These are phyloP conservation scores for Saccharomycopsis schoenii DNA, from an alignment of 805 yeast genomes.

Conservation along the genomic window DNA sequence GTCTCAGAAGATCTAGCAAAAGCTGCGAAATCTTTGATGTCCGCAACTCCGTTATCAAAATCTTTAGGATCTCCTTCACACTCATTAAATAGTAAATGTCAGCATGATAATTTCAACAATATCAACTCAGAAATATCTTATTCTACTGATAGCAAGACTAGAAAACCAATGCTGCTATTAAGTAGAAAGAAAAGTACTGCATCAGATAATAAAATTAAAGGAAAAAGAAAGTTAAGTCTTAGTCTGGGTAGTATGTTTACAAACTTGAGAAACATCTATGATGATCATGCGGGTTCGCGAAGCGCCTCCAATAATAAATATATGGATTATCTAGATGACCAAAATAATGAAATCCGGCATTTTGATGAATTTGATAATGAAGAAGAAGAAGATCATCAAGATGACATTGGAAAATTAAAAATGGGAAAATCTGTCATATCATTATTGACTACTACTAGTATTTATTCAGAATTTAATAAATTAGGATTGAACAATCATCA, in stretches of 20 bases:
- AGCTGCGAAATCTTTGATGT: constrained; percentile 11
- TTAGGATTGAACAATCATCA: constrained; percentile 9
- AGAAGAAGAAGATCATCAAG: constrained; percentile 20
- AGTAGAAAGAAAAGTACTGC: not conserved
- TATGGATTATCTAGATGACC: not conserved
- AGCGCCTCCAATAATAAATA: not conserved
- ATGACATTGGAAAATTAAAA: constrained; percentile 12
- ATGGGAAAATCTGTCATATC: constrained; percentile 46
- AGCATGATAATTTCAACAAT: not conserved
- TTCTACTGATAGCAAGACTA: not conserved
- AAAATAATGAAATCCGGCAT: not conserved
- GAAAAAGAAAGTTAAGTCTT: not conserved
- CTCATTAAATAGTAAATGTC: not conserved
- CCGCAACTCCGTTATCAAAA: not conserved
- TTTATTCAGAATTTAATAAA: constrained; percentile 32
- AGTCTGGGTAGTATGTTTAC: not conserved
- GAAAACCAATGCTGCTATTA: not conserved
- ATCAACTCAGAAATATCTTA: not conserved
- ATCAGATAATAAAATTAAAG: not conserved
- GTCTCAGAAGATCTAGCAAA: not conserved
- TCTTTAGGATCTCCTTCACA: not conserved
- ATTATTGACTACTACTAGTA: constrained; percentile 46
- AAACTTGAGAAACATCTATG: not conserved
- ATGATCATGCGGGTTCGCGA: not conserved
- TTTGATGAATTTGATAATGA: not conserved